Conservation (phyloP, 306 rosid genomes). For the Prunus mira region DNA sequence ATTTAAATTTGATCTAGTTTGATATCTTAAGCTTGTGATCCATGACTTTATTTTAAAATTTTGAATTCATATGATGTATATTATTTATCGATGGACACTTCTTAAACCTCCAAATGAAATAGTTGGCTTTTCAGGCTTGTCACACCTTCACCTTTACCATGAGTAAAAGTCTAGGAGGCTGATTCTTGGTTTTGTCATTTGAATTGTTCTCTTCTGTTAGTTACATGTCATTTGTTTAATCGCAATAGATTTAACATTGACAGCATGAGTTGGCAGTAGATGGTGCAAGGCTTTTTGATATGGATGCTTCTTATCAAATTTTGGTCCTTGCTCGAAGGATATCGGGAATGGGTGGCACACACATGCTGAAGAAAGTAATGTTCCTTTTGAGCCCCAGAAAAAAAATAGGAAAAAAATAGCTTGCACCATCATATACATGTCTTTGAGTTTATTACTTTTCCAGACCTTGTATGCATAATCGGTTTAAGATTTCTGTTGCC, state of each 20-base stretch:
- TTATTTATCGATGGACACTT: background rate
- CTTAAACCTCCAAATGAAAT: background rate
- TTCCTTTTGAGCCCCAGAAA: background rate
- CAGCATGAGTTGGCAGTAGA: conserved; percentile 21
- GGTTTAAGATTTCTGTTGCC: background rate
- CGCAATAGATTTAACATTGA: background rate
- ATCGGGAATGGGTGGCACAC: conserved; percentile 13
- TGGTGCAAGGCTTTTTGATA: conserved; percentile 14
- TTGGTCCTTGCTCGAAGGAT: conserved; percentile 21
- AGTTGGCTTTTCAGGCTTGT: background rate
- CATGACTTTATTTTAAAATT: background rate
- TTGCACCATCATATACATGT: background rate
- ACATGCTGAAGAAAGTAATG: conserved; percentile 15
- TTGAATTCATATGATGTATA: background rate
- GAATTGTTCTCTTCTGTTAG: background rate
- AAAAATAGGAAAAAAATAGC: background rate
- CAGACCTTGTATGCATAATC: background rate
- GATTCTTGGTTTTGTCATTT: background rate
- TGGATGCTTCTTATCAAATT: conserved; percentile 14
- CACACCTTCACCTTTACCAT: background rate
- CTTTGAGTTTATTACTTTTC: background rate
- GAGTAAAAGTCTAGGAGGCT: background rate
- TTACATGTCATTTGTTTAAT: conserved; percentile 2
- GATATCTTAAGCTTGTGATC: background rate
- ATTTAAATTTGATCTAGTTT: background rate